A percentile compares a stretch with the other conserved stretches of the same genome.
Conservation (phyloP, 768 basidiomycete genomes). For the Cytidiella melzeri region DNA sequence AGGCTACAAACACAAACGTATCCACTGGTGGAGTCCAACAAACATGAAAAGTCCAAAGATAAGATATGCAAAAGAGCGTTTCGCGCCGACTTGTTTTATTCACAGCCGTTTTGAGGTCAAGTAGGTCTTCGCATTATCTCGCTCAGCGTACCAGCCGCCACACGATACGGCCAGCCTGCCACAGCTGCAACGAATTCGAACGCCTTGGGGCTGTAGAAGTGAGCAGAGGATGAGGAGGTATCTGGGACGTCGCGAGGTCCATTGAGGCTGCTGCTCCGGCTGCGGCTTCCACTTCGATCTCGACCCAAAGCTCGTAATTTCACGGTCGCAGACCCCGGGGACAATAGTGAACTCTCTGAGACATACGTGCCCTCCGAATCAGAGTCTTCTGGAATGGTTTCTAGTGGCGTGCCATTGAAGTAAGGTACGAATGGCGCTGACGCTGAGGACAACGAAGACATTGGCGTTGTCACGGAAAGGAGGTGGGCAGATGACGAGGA, state of each 20-base stretch:
- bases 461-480: neutral
- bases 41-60: too few species aligned
- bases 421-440: constrained; percentile 4
- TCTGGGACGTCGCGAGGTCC: neutral
- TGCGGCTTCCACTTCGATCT: constrained; percentile 8
- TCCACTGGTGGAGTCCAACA: too few species aligned
- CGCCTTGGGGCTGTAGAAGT: constrained; percentile 6
- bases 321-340: constrained; percentile 1
- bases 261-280: constrained; percentile 15
- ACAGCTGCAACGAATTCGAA: constrained; percentile 13
- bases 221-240: neutral
- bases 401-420: constrained; percentile 19
- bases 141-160: neutral
- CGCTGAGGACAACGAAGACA: neutral
- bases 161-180: constrained; percentile 20
- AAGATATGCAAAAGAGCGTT: too few species aligned
- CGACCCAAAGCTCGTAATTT: constrained; percentile 2
- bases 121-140: neutral
- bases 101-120: too few species aligned
- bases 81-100: too few species aligned
- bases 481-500: neutral
- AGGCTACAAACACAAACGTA: too few species aligned
- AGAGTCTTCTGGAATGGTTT: constrained; percentile 25
- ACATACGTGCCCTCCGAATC: constrained; percentile 24
- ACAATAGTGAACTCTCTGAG: constrained; percentile 15